Base-by-base conservation (phyloP, 148 eudicot genomes). In the Spergularia marina region DNA sequence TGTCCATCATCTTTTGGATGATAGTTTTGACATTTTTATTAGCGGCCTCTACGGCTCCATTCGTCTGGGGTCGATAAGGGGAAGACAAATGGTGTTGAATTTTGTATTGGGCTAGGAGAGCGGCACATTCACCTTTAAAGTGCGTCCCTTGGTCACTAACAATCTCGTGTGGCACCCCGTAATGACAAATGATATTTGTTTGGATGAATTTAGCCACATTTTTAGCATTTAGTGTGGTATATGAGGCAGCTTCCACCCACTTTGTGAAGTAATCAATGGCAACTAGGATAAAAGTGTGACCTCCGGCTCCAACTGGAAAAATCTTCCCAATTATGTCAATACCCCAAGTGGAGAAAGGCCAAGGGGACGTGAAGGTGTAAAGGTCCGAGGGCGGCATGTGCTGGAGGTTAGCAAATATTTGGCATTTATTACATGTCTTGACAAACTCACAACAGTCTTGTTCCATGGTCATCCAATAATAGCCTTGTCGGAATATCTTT, bases 231-330 rank as follows among this genome's bases (percentile, higher is more conserved):
- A 68, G 34, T 0, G 2, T 49, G 1, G 25, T 9, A 2, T 1
- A 68, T 11, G 72, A 68, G 8, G 34, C 16, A 30, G 56, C 56
- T 12, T 68, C 56, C 1, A 68, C 56, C 72, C 72, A 68, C 40
- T 68, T 68, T 1, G 57, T 51, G 65, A 63, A 63, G n/a, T 63
- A 63, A 12, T 63, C 67, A 44, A 63, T 63, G 4, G 44, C 67
- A 5, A 63, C 67, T 12, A 63, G 41, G 7, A 30, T 63, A n/a
- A 30, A 63, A 9, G 44, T 14, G 16, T 30, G 67, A 17, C 54
- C 54, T 8, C 9, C 67, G 3, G 4, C 17, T 25, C 67, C n/a
- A 0, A 7, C 5, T 2, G 72, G 72, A 61, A 2, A 4, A 23
- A 23, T 23, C 25, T 23, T 23, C 25, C 25, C 25, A 23, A 23